Evolutionary conservation across 129 eudicot genomes (phyloP).

Genomic region (Pseudognaphalium luteoalbum): DNA sequence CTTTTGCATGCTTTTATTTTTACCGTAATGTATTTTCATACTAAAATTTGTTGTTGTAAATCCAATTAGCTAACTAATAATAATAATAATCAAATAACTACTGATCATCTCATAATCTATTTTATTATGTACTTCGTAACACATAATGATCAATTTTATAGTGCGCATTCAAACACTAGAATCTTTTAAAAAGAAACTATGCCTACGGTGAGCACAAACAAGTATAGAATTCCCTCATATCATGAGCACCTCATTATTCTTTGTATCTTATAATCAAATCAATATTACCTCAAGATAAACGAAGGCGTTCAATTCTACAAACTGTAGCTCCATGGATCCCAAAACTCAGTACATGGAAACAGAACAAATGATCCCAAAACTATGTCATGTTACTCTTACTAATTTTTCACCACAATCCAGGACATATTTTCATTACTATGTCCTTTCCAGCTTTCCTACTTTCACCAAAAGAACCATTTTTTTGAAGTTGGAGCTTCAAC

Average conservation of each 20-base stretch:
- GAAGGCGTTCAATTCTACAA: slow-evolving; percentile 1
- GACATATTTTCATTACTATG: slow-evolving; percentile 6
- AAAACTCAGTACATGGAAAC: not conserved
- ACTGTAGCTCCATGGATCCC: not conserved
- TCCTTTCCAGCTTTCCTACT: slow-evolving; percentile 4
- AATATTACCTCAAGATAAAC: not conserved
- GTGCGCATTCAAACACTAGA: too few relatives aligned
- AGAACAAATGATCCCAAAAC: slow-evolving; percentile 5
- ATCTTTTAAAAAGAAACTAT: too few relatives aligned
- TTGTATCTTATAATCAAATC: slow-evolving; percentile 2
- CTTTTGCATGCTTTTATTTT: too few relatives aligned
- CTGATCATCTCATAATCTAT: too few relatives aligned
- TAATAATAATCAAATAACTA: too few relatives aligned
- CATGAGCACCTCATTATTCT: not conserved
- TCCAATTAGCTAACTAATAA: too few relatives aligned
- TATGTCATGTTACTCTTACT: slow-evolving; percentile 7
- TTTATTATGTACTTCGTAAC: too few relatives aligned
- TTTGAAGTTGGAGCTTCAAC: slow-evolving; percentile 40
- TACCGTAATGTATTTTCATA: too few relatives aligned
- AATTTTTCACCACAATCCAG: slow-evolving; percentile 1
- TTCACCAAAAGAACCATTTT: slow-evolving; percentile 87
- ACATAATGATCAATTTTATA: too few relatives aligned
- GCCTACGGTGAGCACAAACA: not conserved
- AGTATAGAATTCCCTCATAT: not conserved
- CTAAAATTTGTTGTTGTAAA: too few relatives aligned